Evolutionary conservation across 306 rosid genomes (phyloP), one percentile per base, ranked within the genome.

Genomic region (Glycine soja): DNA sequence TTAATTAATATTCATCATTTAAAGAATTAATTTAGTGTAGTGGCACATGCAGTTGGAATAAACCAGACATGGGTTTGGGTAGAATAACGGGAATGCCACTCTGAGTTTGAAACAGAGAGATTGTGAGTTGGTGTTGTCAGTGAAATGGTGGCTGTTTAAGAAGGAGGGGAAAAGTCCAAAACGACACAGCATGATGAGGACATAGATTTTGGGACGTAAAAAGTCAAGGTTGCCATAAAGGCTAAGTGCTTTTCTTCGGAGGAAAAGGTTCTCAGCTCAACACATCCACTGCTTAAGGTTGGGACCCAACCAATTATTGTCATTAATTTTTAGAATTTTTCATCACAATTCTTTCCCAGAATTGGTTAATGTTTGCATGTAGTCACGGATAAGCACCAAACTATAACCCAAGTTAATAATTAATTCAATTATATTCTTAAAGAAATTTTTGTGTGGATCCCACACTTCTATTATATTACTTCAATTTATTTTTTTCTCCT

Each of bases 11-110:
- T 24, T 24, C 30, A 24, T 24, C 1, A 24, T 24, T 24, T 24
- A 24, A 24, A 24, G 30, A 24, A 24, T 42, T 6, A 42, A 42
- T 42, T 6, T 42, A 7, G 46, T 42, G 46, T 6, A 24, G 30
- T 24, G 7, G 46, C 7, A 11, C 11, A 46, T 46, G 51, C 11
- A 46, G 12, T 46, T 46, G 51, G 51, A 5, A 46, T 11, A 46
- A 24, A 24, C 3, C 3, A 46, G 75, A 13, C 88, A 71, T 8
- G 58, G 19, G 1, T 76, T 79, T 38, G 66, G 3, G 0, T 0
- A 5, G 14, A 90, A 81, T 87, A 79, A 89, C 81, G 54, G 36
- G 80, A 79, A 0, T 78, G 87, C 94, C 94, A 88, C 87, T 76
- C 30, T 24, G 1, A 24, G 30, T 24, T 24, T 24, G 30, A 24